These are phyloP conservation scores for Scleroderma citrinum DNA, from an alignment of 768 basidiomycete species.

Conservation along the genomic window DNA sequence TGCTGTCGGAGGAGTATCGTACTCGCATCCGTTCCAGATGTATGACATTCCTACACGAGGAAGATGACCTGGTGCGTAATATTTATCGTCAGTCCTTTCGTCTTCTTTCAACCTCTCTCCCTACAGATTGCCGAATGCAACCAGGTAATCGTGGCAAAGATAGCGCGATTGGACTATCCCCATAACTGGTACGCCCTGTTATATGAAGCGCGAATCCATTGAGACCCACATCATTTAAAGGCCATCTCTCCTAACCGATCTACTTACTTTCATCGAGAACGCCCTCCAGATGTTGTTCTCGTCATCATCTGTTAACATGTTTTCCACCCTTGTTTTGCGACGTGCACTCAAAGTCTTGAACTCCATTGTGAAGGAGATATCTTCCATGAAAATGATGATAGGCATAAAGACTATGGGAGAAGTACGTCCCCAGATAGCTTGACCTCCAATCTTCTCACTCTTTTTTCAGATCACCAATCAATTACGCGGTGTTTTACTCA, in stretches of 20 bases:
- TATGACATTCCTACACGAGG: conserved; percentile 65
- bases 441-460: not conserved
- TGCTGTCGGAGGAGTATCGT: conserved; percentile 65
- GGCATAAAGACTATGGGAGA: conserved; percentile 62
- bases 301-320: conserved; percentile 36
- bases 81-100: not conserved
- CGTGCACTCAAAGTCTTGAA: conserved; percentile 62
- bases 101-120: conserved; percentile 2
- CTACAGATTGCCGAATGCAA: conserved; percentile 70
- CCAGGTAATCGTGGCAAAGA: conserved; percentile 64
- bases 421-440: conserved; percentile 32
- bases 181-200: conserved; percentile 49
- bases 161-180: conserved; percentile 76
- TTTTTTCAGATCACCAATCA: conserved; percentile 19
- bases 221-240: conserved; percentile 8
- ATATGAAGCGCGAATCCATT: not conserved
- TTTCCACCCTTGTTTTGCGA: conserved; percentile 45
- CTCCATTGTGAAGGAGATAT: conserved; percentile 63
- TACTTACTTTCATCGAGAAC: conserved; percentile 50
- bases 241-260: conserved; percentile 27
- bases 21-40: conserved; percentile 57
- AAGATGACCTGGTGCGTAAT: conserved; percentile 60
- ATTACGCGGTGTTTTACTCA: conserved; percentile 49
- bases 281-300: conserved; percentile 47
- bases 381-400: conserved; percentile 60